Percentiles rank a stretch among this genome's conserved stretches.
Conservation (phyloP, 441 rosid species). For the Pelargonium citronellum region DNA sequence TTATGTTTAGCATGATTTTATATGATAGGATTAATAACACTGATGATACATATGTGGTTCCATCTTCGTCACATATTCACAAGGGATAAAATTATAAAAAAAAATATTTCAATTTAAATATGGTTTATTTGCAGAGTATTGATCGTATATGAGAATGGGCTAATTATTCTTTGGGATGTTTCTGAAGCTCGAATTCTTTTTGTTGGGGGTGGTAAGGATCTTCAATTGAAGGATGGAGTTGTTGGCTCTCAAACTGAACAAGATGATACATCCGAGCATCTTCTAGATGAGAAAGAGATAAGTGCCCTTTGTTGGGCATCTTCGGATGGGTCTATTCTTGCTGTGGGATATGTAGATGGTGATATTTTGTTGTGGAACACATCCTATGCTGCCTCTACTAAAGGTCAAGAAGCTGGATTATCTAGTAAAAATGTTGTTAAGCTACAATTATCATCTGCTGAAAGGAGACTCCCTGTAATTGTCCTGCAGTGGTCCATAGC, state of each 20-base stretch:
- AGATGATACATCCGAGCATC: slow-evolving; percentile 28
- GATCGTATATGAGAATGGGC: slow-evolving; percentile 52
- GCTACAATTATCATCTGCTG: slow-evolving; percentile 55
- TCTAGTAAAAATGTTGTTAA: slow-evolving; percentile 40
- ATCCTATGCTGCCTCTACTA: slow-evolving; percentile 24
- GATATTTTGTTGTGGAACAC: slow-evolving; percentile 57
- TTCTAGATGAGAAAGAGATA: slow-evolving; percentile 52
- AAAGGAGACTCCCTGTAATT: slow-evolving; percentile 59
- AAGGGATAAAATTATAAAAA: background rate
- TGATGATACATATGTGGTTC: background rate
- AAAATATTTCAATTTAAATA: slow-evolving; percentile 7
- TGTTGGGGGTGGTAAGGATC: slow-evolving; percentile 50
- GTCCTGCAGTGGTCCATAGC: slow-evolving; percentile 44
- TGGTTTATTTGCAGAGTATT: slow-evolving; percentile 45
- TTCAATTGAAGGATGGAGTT: slow-evolving; percentile 37
- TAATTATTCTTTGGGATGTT: slow-evolving; percentile 60
- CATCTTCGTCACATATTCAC: background rate
- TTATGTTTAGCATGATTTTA: background rate
- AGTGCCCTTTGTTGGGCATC: slow-evolving; percentile 70
- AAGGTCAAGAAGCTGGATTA: slow-evolving; percentile 34
- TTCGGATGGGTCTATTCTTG: slow-evolving; percentile 57
- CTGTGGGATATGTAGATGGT: slow-evolving; percentile 65
- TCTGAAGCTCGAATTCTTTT: slow-evolving; percentile 43
- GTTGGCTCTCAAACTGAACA: slow-evolving; percentile 32
- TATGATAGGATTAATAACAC: no score